phyloP scores from a whole-genome alignment of 805 yeast genomes.

The Metschnikowia henanensis region DNA sequence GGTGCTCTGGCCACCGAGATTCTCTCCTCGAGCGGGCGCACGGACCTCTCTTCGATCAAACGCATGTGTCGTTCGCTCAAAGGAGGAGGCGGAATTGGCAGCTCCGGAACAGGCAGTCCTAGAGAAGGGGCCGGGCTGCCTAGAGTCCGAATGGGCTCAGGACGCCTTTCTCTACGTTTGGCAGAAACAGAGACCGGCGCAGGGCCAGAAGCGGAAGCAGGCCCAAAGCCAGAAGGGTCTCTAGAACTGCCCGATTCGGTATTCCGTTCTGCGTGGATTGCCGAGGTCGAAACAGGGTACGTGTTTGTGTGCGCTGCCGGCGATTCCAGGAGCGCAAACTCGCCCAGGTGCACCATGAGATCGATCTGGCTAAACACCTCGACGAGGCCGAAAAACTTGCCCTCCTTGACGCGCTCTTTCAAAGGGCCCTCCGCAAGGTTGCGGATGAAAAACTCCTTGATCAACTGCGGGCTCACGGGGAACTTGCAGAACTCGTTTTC shows the following conservation, averaged over 20 bases:
- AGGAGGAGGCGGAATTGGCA: background rate
- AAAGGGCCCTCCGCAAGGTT: conserved; percentile 7
- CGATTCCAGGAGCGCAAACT: no score
- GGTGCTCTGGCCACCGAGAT: background rate
- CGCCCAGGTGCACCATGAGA: conserved; percentile 3
- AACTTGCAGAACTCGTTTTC: conserved; percentile 9
- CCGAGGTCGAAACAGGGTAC: no score
- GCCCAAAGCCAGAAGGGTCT: no score
- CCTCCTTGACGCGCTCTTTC: conserved; percentile 2
- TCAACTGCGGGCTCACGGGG: conserved; percentile 10
- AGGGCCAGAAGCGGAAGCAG: no score
- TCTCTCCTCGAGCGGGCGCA: conserved; percentile 2
- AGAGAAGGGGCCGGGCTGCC: background rate
- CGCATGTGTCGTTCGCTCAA: background rate
- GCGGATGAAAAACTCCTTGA: conserved; percentile 9
- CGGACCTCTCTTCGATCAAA: background rate
- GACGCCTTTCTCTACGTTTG: background rate
- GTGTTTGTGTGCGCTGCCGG: no score
- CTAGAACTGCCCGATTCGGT: background rate
- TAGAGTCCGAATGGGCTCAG: background rate
- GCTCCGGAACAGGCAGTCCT: background rate
- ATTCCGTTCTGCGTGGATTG: background rate
- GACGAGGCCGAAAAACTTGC: conserved; percentile 4
- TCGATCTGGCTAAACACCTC: conserved; percentile 7
- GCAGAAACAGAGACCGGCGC: no score